Evolutionary conservation across 768 basidiomycete genomes (phyloP), one percentile per base, ranked within the genome.

Genomic region (Sporobolomyces phaffii): DNA sequence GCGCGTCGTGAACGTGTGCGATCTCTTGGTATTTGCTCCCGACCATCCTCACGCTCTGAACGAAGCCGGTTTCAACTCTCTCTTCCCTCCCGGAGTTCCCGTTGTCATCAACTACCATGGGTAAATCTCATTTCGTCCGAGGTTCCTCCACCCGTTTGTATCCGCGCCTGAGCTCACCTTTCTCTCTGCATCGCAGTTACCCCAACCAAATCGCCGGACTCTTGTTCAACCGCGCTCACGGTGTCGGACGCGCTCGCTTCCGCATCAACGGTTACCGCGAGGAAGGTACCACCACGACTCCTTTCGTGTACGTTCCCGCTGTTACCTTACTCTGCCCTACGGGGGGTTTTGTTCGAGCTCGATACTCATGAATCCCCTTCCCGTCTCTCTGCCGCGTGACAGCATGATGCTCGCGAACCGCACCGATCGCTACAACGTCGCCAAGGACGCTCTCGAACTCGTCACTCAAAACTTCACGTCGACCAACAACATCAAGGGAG

Each of bases 1-100:
- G 10, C 85, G 89, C 24, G 88, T 93, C 62, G 85, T 93, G 63
- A 93, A 94, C 71, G 86, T 94, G 65, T 89, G 89, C 64, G 91
- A 94, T 73, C 81, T 93, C 49, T 87, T 96, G 84, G 86, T 92
- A 64, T 82, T 96, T 47, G 83, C 84, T 33, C 80, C 82, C 7
- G 76, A 81, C 15, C 90, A 92, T 75, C 90, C 90, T 11, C 90
- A 91, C 72, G 81, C 88, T 2, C 79, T 92, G 64, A 80, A 77
- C 70, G 78, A 82, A 31, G 82, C 80, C 2, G 83, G 82, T 53
- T 92, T 89, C 75, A 80, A 83, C 48, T 79, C 82, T 34, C 81
- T 92, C 40, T 91, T 93, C 78, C 90, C 89, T 10, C 75, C 77
- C 28, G 84, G 89, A 74, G 83, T 80, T 70, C 82, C 83, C 1